Evolutionary conservation across 1,284 basidiomycete species (phyloP).

Genomic region (Violaceomyces palustris): DNA sequence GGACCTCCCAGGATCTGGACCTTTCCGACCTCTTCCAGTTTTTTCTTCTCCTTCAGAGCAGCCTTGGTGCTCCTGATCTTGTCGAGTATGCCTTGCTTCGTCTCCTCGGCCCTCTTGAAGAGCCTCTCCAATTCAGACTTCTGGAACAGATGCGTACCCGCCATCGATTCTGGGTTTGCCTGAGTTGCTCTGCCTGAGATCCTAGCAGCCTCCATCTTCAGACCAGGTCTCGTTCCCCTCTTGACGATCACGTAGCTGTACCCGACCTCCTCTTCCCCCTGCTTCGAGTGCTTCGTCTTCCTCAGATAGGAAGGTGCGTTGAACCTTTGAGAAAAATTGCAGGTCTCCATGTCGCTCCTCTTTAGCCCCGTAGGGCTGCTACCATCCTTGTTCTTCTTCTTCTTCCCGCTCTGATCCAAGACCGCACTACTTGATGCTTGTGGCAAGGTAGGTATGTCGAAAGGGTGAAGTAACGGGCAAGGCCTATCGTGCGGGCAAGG

Average conservation of each 20-base stretch:
- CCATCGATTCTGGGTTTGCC: too few species aligned
- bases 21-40: constrained; percentile 12
- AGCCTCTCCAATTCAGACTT: constrained; percentile 2
- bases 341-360: too few species aligned
- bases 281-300: constrained; percentile 74
- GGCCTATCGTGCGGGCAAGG: constrained; percentile 85
- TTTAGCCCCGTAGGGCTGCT: too few species aligned
- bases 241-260: constrained; percentile 89
- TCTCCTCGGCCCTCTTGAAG: constrained; percentile 6
- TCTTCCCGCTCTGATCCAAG: background rate
- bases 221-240: constrained; percentile 66
- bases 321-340: constrained; percentile 79
- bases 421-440: background rate
- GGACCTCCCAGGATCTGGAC: background rate
- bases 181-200: too few species aligned
- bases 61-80: constrained; percentile 17
- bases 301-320: constrained; percentile 80
- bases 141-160: too few species aligned
- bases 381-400: constrained; percentile 1
- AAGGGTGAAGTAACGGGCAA: constrained; percentile 65
- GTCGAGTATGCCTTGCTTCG: constrained; percentile 38
- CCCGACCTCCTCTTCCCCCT: constrained; percentile 76
- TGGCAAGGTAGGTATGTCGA: constrained; percentile 4
- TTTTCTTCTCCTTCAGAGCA: constrained; percentile 3
- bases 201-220: constrained; percentile 19